Base-by-base conservation (phyloP, 2,329 filamentous ascomycete species). In the Aspergillus floridensis region DNA sequence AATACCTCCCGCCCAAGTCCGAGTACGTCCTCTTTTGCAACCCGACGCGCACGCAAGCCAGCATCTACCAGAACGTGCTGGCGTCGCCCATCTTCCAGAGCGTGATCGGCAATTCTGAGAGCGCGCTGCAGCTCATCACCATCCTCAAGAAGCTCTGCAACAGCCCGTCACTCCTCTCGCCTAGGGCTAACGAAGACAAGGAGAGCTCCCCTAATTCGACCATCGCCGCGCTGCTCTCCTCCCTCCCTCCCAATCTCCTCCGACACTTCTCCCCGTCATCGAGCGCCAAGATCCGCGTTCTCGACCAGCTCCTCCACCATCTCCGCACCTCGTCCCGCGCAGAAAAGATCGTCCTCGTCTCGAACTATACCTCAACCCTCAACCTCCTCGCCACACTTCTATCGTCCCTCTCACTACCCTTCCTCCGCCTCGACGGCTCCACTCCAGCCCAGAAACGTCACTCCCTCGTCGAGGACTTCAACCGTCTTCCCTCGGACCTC, bases 61-160 rank as follows among this genome's bases (percentile, higher is more conserved):
- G 82, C 63, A 80, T 89, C 49, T 86, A 90, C 69, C 84, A 84
- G 57, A 79, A 80, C 59, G 85, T 91, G 38, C 78, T 90, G n/a
- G 79, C 81, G 8, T 89, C 87, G 2, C 84, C 86, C 0, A 77
- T 85, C 5, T 90, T 90, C 65, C 81, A 84, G 53, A 81, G 79
- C 32, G 84, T 85, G 8, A 76, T 90, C 53, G 85, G 86, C 14
- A 87, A 81, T 62, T 79, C 83, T 1, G 86, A 89, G 53, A 81
- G 82, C 50, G 84, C 86, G 2, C 78, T 91, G 2, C 86, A 89
- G 66, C 82, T 91, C 14, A 90, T 91, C 68, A 90, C 85, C 16
- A 81, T 90, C 19, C 76, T 91, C 19, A 91, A 91, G 75, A 91
- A 91, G 71, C 80, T 90, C 19, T 91, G 88, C 78, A 91, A 91